A percentile compares a stretch with the other conserved stretches of the same genome.
phyloP scores from a whole-genome alignment of 257 asterid genomes.

The Solanum medicagineum region DNA sequence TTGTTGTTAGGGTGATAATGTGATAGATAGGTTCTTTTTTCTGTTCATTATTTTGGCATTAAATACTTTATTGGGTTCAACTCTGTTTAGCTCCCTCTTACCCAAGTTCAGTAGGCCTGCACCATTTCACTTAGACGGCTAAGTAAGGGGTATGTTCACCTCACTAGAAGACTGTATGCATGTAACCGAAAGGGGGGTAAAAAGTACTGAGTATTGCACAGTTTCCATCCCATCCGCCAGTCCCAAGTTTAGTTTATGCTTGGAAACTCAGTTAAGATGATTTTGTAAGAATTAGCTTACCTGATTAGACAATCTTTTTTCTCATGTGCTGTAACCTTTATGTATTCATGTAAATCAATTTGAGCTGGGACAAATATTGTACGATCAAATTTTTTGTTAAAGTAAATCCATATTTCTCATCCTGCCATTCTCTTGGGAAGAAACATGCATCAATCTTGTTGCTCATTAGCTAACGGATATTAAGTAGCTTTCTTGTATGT shows the following conservation, averaged over 20 bases:
- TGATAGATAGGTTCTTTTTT: neutral
- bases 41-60: neutral
- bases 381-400: neutral
- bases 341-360: neutral
- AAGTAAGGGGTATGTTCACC: neutral
- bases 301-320: neutral
- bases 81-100: neutral
- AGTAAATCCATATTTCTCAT: neutral
- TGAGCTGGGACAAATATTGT: neutral
- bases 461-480: neutral
- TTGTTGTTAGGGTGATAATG: neutral
- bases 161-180: neutral
- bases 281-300: neutral
- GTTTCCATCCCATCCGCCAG: neutral
- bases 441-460: neutral
- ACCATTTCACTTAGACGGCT: neutral
- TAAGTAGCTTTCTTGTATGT: neutral
- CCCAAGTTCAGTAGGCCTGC: neutral
- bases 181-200: neutral
- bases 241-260: neutral
- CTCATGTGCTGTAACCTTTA: neutral
- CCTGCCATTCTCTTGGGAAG: neutral
- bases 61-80: neutral
- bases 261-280: neutral
- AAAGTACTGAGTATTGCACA: neutral